phyloP scores from a whole-genome alignment of 169 alveolate species.

The Eimeria necatrix region DNA sequence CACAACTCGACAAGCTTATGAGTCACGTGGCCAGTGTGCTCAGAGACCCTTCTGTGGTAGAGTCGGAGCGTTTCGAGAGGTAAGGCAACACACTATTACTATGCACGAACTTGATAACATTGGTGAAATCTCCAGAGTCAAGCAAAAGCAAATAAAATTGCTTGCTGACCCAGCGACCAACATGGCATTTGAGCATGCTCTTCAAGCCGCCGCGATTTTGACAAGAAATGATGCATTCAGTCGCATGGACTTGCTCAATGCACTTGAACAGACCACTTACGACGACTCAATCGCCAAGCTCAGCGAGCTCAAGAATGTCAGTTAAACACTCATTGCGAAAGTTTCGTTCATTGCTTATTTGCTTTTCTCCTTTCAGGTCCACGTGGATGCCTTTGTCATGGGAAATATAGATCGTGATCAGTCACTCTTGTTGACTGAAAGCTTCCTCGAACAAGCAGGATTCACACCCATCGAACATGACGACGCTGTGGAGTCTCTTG shows the following conservation, averaged over 20 bases:
- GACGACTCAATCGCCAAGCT: conserved; percentile 68
- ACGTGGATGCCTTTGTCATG: conserved; percentile 81
- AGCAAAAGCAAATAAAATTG: conserved; percentile 60
- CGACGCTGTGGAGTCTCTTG: conserved; percentile 79
- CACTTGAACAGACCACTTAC: conserved; percentile 59
- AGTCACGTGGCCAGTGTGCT: conserved; percentile 55
- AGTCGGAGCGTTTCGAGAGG: conserved; percentile 80
- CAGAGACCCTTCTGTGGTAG: conserved; percentile 61
- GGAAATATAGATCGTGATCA: conserved; percentile 77
- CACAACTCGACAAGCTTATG: conserved; percentile 73
- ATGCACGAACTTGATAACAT: background rate
- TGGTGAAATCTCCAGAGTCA: conserved; percentile 41
- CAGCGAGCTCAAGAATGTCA: conserved; percentile 66
- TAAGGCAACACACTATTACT: background rate
- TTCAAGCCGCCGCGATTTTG: conserved; percentile 78
- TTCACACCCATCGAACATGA: conserved; percentile 61
- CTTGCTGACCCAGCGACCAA: conserved; percentile 77
- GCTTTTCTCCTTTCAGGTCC: conserved; percentile 58
- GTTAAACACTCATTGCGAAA: background rate
- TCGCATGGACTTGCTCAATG: conserved; percentile 74
- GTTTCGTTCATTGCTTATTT: background rate
- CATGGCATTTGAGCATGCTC: conserved; percentile 81
- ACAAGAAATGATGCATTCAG: conserved; percentile 77
- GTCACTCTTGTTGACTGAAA: conserved; percentile 41
- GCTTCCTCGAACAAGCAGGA: conserved; percentile 72